Conservation (phyloP, 306 rosid species). For the Morella rubra region DNA sequence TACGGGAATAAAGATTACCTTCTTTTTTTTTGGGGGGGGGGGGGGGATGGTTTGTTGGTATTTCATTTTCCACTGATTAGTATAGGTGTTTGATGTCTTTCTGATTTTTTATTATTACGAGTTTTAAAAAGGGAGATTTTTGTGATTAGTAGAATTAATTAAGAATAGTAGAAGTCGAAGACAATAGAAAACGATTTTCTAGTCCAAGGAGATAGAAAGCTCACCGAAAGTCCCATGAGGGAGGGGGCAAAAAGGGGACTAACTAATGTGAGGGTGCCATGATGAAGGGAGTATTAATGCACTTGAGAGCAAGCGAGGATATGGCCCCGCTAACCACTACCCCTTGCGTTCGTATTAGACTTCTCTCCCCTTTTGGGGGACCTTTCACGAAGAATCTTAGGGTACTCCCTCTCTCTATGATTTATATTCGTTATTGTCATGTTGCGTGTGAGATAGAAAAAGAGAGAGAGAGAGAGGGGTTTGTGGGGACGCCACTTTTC, state of each 20-base stretch:
- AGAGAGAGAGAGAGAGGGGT: background rate
- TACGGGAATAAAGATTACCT: background rate
- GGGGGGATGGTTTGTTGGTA: too few species aligned
- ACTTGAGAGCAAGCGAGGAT: constrained; percentile 50
- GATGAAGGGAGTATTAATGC: constrained; percentile 46
- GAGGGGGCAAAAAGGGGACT: constrained; percentile 35
- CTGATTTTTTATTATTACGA: too few species aligned
- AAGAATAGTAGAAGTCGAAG: background rate
- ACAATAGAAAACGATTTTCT: background rate
- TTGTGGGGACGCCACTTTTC: background rate
- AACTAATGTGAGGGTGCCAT: constrained; percentile 51
- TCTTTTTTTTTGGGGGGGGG: too few species aligned
- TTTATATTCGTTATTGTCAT: constrained; percentile 30
- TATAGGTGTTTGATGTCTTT: too few species aligned
- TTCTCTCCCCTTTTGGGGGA: constrained; percentile 33
- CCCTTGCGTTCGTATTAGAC: constrained; percentile 39
- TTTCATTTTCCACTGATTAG: too few species aligned
- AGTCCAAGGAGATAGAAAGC: constrained; percentile 7
- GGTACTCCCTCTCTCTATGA: constrained; percentile 16
- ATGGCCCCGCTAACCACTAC: constrained; percentile 58
- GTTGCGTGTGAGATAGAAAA: background rate
- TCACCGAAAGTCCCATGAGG: constrained; percentile 38
- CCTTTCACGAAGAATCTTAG: constrained; percentile 28
- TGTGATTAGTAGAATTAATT: background rate
- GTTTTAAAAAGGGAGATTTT: too few species aligned